These are phyloP conservation scores for Dictyostelium purpureum DNA, from an alignment of 78 protist genomes.

Conservation along the genomic window DNA sequence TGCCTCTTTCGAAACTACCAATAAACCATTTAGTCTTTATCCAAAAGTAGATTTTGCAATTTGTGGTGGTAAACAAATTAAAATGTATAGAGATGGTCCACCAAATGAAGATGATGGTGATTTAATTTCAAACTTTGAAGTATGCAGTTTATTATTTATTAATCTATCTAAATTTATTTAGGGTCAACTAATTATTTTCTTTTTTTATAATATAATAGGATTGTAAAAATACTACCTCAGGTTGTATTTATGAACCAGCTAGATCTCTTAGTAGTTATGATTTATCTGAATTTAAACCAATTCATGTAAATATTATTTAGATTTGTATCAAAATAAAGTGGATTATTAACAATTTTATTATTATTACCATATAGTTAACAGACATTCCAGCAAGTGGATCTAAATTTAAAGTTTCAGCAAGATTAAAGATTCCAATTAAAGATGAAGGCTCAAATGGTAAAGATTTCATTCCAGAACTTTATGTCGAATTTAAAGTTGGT, in stretches of 20 bases:
- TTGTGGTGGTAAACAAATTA: conserved; percentile 34
- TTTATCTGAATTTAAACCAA: background rate
- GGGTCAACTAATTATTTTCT: too few species aligned
- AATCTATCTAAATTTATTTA: background rate
- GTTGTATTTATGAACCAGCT: conserved; percentile 55
- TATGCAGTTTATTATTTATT: background rate
- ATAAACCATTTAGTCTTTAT: too few species aligned
- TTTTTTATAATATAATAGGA: background rate
- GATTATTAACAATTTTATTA: background rate
- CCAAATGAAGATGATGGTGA: conserved; percentile 43
- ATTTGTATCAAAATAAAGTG: background rate
- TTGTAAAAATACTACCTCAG: background rate
- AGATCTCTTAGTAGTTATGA: conserved; percentile 28
- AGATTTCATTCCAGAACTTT: conserved; percentile 8
- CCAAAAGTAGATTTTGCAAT: conserved; percentile 10
- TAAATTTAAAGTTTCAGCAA: background rate
- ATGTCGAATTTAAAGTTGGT: conserved; percentile 27
- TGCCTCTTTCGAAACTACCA: too few species aligned
- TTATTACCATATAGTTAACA: background rate
- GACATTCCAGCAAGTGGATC: conserved; percentile 26
- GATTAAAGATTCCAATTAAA: background rate
- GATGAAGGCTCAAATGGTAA: background rate
- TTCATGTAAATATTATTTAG: background rate
- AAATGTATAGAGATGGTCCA: conserved; percentile 45
- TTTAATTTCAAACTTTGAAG: background rate